Evolutionary conservation across 805 yeast genomes (phyloP), one percentile per base, ranked within the genome.

Genomic region (Yarrowia osloensis): DNA sequence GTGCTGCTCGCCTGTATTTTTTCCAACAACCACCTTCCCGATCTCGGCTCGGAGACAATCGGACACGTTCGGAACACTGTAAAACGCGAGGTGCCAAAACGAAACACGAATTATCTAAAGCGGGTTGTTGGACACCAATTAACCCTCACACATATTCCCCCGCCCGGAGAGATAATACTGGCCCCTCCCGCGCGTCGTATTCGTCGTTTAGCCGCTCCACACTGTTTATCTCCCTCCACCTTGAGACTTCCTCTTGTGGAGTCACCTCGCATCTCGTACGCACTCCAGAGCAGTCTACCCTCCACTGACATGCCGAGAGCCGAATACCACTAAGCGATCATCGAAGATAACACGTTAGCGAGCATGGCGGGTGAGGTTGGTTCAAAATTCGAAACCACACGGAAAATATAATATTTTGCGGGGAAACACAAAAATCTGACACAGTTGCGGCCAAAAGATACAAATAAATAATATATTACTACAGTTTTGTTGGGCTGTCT

Each of bases 401-500:
- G 11, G 47, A 42, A 13, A 42, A 22, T 22, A 42, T 12, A 42
- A 22, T 42, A 42, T 22, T 42, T 22, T 22, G 47, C 28, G 28
- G 47, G 28, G 47, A 11, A 21, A 22, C 9, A 28, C 11, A 28
- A 5, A n/a, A 9, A 8, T 26, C 9, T 9, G 13, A n/a, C 6
- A n/a, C 19, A 8, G 12, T 17, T 8, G 12, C 22, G 2, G 17
- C 28, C 5, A 12, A 21, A 9, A 19, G 24, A 9, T 4, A 21
- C 26, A 42, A 46, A 46, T 46, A 46, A 46, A 46, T 68, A 28
- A 22, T 50, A 22, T 65, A 39, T 61, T 47, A 42, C 55, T 71
- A 67, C 73, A 70, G 69, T 71, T 46, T 13, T 24, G 31, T 6
- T 15, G 21, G 21, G 19, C 13, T 9, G 4, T 39, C 42, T 1